Conservation (phyloP, 73 alveolate genomes). For the Paramecium biaurelia region DNA sequence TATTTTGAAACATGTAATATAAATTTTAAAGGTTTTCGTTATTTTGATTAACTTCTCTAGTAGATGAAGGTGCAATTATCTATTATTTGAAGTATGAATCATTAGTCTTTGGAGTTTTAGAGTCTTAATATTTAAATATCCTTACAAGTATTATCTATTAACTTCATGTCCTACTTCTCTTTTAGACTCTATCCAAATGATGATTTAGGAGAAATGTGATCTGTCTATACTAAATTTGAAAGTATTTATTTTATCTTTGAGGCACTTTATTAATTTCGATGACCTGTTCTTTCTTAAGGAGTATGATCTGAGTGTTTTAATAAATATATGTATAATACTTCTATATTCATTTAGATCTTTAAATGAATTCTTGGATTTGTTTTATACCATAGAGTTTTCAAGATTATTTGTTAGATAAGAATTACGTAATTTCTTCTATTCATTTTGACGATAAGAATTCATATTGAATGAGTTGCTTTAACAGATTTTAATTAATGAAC, state of each 20-base stretch:
- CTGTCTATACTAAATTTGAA: not conserved
- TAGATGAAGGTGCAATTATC: not conserved
- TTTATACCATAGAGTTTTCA: not conserved
- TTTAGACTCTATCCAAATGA: not conserved
- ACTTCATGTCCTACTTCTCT: not conserved
- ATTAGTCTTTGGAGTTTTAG: not conserved
- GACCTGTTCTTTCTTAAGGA: not conserved
- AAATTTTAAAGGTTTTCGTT: not conserved
- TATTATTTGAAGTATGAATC: not conserved
- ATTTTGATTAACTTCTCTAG: not conserved
- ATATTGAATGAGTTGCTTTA: not conserved
- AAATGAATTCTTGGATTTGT: slow-evolving; percentile 23
- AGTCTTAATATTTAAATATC: not conserved
- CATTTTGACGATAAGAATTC: not conserved
- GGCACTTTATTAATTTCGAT: not conserved
- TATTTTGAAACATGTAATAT: not conserved
- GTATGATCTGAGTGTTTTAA: not conserved
- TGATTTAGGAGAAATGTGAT: not conserved
- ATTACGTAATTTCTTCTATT: not conserved
- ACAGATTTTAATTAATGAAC: not conserved
- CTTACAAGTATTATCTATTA: not conserved
- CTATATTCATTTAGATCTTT: not conserved
- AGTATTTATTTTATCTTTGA: not conserved
- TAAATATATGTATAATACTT: not conserved
- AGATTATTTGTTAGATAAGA: not conserved